Evolutionary conservation across 2,329 filamentous ascomycete species (phyloP).

Genomic region (Fusarium tricinctum): DNA sequence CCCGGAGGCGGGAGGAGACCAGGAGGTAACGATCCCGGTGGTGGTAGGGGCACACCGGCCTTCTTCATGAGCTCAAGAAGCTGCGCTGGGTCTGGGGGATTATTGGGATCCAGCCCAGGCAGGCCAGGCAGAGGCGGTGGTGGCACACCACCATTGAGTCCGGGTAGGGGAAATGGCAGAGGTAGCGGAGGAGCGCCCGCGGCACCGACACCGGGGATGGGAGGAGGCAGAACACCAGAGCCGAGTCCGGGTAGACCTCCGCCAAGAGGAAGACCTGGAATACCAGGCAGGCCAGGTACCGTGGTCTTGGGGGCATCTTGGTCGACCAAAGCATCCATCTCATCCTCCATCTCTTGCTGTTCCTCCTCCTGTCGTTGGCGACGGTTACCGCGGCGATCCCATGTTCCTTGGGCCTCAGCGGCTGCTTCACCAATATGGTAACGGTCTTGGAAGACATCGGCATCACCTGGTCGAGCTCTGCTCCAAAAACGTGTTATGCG

Average conservation of each 20-base stretch:
- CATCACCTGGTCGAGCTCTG: conserved; percentile 87
- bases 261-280: conserved; percentile 70
- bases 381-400: conserved; percentile 83
- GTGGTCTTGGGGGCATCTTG: conserved; percentile 75
- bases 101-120: conserved; percentile 69
- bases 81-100: conserved; percentile 72
- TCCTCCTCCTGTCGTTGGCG: conserved; percentile 90
- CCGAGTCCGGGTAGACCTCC: conserved; percentile 59
- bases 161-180: conserved; percentile 68
- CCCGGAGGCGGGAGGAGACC: conserved; percentile 61
- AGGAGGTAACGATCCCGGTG: conserved; percentile 61
- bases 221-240: conserved; percentile 59
- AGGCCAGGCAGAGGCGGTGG: conserved; percentile 67
- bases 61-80: conserved; percentile 76
- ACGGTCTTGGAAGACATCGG: conserved; percentile 86
- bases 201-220: conserved; percentile 66
- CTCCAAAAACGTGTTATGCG: conserved; percentile 98
- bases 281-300: conserved; percentile 61
- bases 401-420: conserved; percentile 95
- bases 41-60: conserved; percentile 73
- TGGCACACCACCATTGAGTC: conserved; percentile 61
- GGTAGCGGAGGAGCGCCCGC: conserved; percentile 61
- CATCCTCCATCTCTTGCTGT: conserved; percentile 92
- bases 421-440: conserved; percentile 96
- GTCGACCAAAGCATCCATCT: conserved; percentile 91